A percentile compares a stretch with the other conserved stretches of the same genome.
These are phyloP conservation scores for Leccinum solheimii DNA, from an alignment of 1,284 basidiomycete species.

Conservation along the genomic window DNA sequence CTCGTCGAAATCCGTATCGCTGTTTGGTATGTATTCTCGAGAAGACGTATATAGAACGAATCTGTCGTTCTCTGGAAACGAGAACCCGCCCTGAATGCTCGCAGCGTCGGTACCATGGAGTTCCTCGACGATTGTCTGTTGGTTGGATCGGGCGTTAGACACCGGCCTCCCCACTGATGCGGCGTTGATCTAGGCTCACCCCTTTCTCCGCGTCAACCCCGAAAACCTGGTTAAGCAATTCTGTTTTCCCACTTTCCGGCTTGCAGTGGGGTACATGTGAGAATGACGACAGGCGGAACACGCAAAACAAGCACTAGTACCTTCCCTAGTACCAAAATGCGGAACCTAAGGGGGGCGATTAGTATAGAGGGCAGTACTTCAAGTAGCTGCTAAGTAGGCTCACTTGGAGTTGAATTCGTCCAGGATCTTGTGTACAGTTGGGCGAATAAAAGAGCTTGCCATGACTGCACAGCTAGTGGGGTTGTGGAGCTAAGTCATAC, in stretches of 20 bases:
- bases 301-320: background rate
- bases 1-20: conserved; percentile 5
- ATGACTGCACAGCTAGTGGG: background rate
- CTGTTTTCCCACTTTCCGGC: conserved; percentile 6
- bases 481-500: background rate
- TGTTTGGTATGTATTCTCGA: conserved; percentile 2
- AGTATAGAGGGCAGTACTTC: background rate
- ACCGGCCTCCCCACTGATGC: background rate
- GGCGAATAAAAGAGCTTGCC: background rate
- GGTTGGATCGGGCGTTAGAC: background rate
- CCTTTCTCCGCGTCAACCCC: conserved; percentile 1
- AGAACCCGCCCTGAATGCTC: conserved; percentile 1
- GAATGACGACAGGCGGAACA: background rate
- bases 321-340: conserved; percentile 6
- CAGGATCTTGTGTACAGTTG: conserved; percentile 3
- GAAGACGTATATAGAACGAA: conserved; percentile 7
- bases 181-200: background rate
- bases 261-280: background rate
- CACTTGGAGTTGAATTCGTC: background rate
- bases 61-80: conserved; percentile 1
- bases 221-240: conserved; percentile 3
- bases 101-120: background rate
- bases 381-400: background rate
- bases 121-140: background rate
- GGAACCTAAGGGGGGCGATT: background rate